Evolutionary conservation across 1,284 basidiomycete species (phyloP).

Genomic region (Leccinum insolens): DNA sequence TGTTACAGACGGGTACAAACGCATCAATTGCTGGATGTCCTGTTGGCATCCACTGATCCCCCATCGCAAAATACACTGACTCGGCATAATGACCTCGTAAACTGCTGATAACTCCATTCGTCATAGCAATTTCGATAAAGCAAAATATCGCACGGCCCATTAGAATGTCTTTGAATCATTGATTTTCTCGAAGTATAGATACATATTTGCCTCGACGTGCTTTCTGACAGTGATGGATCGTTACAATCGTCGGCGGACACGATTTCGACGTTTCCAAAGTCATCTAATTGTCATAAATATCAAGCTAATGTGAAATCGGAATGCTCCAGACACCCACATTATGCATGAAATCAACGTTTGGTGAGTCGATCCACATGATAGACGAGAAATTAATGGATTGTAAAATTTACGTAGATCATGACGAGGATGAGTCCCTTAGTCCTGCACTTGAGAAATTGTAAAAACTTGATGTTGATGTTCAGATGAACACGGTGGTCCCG

Average conservation of each 20-base stretch:
- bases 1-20: constrained; percentile 47
- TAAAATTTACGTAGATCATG: neutral
- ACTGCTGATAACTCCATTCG: neutral
- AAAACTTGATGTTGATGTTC: neutral
- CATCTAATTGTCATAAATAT: too few relatives aligned
- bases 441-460: neutral
- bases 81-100: neutral
- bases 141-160: too few relatives aligned
- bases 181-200: too few relatives aligned
- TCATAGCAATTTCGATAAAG: too few relatives aligned
- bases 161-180: too few relatives aligned
- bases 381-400: neutral
- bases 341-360: neutral
- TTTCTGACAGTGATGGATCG: neutral
- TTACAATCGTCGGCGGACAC: neutral
- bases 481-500: neutral
- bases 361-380: neutral
- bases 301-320: neutral
- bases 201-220: neutral
- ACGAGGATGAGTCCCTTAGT: constrained; percentile 7
- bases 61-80: neutral
- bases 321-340: neutral
- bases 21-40: constrained; percentile 41
- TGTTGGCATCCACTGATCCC: neutral
- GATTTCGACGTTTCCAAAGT: neutral